Percentiles rank a stretch among this genome's conserved stretches.
phyloP scores from a whole-genome alignment of 164 flowering plant genomes.

The Umbilicus rupestris region DNA sequence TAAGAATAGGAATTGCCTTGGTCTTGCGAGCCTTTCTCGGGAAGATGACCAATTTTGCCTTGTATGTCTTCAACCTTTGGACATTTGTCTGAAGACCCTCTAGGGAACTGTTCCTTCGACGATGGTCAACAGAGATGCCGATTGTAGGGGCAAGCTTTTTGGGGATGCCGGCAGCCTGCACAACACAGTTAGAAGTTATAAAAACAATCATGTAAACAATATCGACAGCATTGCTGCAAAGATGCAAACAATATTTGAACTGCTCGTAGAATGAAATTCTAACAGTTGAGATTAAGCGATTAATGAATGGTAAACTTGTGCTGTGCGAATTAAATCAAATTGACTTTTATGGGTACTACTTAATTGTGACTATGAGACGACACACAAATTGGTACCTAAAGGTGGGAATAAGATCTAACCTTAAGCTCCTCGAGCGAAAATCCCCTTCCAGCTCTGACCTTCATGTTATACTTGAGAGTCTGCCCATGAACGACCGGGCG shows the following conservation, averaged over 20 bases:
- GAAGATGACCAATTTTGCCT: constrained; percentile 79
- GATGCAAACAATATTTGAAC: too few relatives aligned
- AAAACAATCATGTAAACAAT: neutral
- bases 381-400: neutral
- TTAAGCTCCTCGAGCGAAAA: constrained; percentile 58
- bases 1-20: constrained; percentile 37
- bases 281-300: too few relatives aligned
- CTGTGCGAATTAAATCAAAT: too few relatives aligned
- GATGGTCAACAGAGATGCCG: constrained; percentile 72
- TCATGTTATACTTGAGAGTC: constrained; percentile 58
- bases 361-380: too few relatives aligned
- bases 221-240: too few relatives aligned
- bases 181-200: neutral
- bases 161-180: constrained; percentile 70
- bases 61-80: constrained; percentile 77
- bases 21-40: constrained; percentile 59
- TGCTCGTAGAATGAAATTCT: too few relatives aligned
- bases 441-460: constrained; percentile 57
- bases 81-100: constrained; percentile 76
- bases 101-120: constrained; percentile 62
- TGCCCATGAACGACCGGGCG: constrained; percentile 59
- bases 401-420: constrained; percentile 21
- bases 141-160: constrained; percentile 77
- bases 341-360: too few relatives aligned
- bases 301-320: too few relatives aligned